phyloP scores from a whole-genome alignment of 148 eudicot genomes.

The Rhododendron ferrugineum region DNA sequence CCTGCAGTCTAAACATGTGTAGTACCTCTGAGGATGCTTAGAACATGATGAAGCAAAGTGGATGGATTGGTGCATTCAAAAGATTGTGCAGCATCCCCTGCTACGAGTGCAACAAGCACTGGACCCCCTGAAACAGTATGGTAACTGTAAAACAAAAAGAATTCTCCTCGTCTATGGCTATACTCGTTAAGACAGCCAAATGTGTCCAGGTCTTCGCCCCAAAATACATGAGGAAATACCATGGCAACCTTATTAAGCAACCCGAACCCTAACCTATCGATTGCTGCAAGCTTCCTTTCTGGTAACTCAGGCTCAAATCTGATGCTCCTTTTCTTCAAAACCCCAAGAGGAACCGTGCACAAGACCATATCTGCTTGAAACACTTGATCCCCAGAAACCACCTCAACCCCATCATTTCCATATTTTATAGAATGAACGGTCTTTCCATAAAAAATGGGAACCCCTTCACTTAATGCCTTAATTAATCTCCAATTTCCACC shows the following conservation, averaged over 20 bases:
- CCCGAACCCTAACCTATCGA: constrained; percentile 82
- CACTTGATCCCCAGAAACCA: constrained; percentile 66
- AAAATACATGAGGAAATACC: constrained; percentile 75
- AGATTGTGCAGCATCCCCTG: constrained; percentile 76
- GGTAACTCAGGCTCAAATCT: constrained; percentile 82
- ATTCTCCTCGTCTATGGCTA: constrained; percentile 66
- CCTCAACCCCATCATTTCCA: constrained; percentile 68
- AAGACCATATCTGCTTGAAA: constrained; percentile 75
- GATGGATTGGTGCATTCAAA: constrained; percentile 67
- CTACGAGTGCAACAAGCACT: constrained; percentile 73
- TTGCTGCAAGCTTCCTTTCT: constrained; percentile 65
- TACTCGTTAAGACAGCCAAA: constrained; percentile 68
- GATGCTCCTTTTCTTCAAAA: constrained; percentile 57
- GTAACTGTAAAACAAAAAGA: constrained; percentile 81
- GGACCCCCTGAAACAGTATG: constrained; percentile 93
- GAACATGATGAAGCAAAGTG: constrained; percentile 57
- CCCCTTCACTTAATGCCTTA: constrained; percentile 70
- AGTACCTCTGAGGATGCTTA: constrained; percentile 80
- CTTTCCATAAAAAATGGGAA: constrained; percentile 71
- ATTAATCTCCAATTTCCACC: constrained; percentile 87
- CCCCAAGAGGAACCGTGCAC: constrained; percentile 92
- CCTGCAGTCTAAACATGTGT: constrained; percentile 9
- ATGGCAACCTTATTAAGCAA: constrained; percentile 95
- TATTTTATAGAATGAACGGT: constrained; percentile 60
- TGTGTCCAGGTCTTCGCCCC: constrained; percentile 95